Evolutionary conservation across 1,284 basidiomycete species (phyloP).

Genomic region (Kwoniella shivajii): DNA sequence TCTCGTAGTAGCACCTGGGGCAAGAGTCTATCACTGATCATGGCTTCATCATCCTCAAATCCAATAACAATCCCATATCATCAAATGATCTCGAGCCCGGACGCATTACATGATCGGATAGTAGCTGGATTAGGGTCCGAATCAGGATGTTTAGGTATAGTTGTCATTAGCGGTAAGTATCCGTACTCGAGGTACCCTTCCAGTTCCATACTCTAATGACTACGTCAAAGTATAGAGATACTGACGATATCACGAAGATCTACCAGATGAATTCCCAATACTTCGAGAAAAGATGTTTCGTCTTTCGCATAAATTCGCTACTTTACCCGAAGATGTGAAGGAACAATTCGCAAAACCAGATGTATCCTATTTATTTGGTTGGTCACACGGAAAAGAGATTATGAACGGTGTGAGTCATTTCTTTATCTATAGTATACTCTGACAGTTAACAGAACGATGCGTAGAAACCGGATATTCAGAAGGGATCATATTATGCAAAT

Average conservation of each 20-base stretch:
- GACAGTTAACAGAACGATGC: neutral
- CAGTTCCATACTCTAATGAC: too few relatives aligned
- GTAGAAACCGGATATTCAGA: conserved; percentile 65
- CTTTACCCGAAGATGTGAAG: conserved; percentile 64
- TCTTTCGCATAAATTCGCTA: conserved; percentile 72
- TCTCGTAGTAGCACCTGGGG: too few relatives aligned
- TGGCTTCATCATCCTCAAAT: conserved; percentile 53
- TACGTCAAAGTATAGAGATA: too few relatives aligned
- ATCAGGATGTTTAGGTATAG: conserved; percentile 72
- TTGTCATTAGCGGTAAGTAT: conserved; percentile 64
- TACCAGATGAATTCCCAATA: conserved; percentile 66
- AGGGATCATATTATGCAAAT: conserved; percentile 92
- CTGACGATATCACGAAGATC: too few relatives aligned
- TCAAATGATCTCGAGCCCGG: conserved; percentile 58
- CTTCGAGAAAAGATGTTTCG: conserved; percentile 71
- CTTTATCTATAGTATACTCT: neutral
- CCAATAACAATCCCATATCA: conserved; percentile 63
- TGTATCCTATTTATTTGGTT: conserved; percentile 66
- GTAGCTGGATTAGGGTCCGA: conserved; percentile 76
- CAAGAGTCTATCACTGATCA: too few relatives aligned
- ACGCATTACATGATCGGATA: conserved; percentile 62
- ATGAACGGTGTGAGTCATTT: conserved; percentile 77
- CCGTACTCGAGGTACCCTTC: too few relatives aligned
- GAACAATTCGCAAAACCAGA: conserved; percentile 65
- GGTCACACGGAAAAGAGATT: conserved; percentile 93